Percentiles rank a stretch among this genome's conserved stretches.
These are phyloP conservation scores for Xylariales sp. DNA, from an alignment of 2,329 filamentous ascomycete species.

Conservation along the genomic window DNA sequence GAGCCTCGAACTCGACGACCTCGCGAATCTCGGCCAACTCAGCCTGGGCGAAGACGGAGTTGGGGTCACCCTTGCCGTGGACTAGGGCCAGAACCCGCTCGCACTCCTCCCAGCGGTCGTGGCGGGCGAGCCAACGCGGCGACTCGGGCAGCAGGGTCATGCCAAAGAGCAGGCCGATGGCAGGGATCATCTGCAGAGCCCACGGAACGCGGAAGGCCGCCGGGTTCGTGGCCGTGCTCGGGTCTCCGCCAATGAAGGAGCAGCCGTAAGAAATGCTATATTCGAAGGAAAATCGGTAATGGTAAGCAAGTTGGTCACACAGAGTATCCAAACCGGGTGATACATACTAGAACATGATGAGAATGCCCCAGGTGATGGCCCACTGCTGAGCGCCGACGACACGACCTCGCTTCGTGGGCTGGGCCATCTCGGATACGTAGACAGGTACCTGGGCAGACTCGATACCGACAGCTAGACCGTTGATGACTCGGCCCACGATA, in stretches of 20 bases:
- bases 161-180: constrained; percentile 41
- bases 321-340: too few species aligned
- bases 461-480: constrained; percentile 59
- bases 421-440: constrained; percentile 62
- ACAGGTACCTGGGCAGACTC: constrained; percentile 61
- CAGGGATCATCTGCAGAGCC: constrained; percentile 43
- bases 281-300: too few species aligned
- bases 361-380: constrained; percentile 60
- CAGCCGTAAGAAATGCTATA: too few species aligned
- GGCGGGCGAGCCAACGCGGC: constrained; percentile 50
- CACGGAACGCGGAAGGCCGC: constrained; percentile 60
- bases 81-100: constrained; percentile 11
- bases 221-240: constrained; percentile 44
- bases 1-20: too few species aligned
- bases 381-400: constrained; percentile 69
- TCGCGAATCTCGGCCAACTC: constrained; percentile 30
- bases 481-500: constrained; percentile 50
- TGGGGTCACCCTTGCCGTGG: constrained; percentile 13
- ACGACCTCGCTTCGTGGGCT: constrained; percentile 50
- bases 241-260: constrained; percentile 57
- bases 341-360: constrained; percentile 66
- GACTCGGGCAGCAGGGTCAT: constrained; percentile 56
- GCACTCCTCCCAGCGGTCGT: constrained; percentile 34
- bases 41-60: constrained; percentile 41
- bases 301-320: too few species aligned